Percentiles rank a stretch among this genome's conserved stretches.
phyloP scores from a whole-genome alignment of 1,284 basidiomycete genomes.

The Takashimella koratensis region DNA sequence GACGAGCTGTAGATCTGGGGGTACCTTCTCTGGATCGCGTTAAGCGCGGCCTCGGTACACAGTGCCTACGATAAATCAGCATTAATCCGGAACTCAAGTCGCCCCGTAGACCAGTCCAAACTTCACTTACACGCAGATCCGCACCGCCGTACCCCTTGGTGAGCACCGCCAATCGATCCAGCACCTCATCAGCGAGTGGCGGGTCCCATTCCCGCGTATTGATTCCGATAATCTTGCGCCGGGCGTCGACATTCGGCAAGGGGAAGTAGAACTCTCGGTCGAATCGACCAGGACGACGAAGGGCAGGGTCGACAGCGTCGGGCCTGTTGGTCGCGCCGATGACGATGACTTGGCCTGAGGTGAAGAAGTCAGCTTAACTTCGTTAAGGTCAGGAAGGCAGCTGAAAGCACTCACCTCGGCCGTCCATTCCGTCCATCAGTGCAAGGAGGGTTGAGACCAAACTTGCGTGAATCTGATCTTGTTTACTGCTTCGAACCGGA shows the following conservation, averaged over 20 bases:
- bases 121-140: slow-evolving; percentile 72
- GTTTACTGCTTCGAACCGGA: slow-evolving; percentile 94
- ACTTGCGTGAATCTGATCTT: slow-evolving; percentile 98
- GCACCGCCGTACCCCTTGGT: slow-evolving; percentile 99
- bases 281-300: slow-evolving; percentile 91
- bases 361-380: not conserved
- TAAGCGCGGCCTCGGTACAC: slow-evolving; percentile 93
- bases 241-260: slow-evolving; percentile 75
- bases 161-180: slow-evolving; percentile 72
- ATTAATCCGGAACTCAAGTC: not conserved
- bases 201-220: slow-evolving; percentile 91
- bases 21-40: slow-evolving; percentile 92
- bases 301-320: slow-evolving; percentile 92
- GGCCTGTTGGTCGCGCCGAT: slow-evolving; percentile 98
- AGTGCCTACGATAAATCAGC: slow-evolving; percentile 60
- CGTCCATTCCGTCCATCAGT: slow-evolving; percentile 99
- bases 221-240: slow-evolving; percentile 85
- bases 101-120: too few species aligned
- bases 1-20: slow-evolving; percentile 95
- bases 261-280: slow-evolving; percentile 99
- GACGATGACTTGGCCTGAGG: slow-evolving; percentile 77
- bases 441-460: slow-evolving; percentile 95
- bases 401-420: slow-evolving; percentile 58
- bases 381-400: not conserved
- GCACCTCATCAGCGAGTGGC: slow-evolving; percentile 63